These are phyloP conservation scores for Glycine latifolia DNA, from an alignment of 306 rosid species.

Conservation along the genomic window DNA sequence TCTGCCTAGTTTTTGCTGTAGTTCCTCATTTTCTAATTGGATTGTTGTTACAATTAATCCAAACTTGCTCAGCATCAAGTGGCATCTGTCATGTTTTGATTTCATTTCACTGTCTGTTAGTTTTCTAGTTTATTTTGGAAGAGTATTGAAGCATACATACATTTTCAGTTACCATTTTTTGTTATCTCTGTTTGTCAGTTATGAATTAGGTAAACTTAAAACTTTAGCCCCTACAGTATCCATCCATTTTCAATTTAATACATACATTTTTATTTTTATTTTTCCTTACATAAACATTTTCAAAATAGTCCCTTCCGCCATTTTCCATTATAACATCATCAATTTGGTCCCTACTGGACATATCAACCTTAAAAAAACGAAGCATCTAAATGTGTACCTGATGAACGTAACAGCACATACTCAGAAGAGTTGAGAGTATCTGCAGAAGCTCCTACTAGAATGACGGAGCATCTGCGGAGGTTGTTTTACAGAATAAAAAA, in stretches of 20 bases:
- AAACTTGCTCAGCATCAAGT: constrained; percentile 2
- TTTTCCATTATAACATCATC: background rate
- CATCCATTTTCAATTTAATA: background rate
- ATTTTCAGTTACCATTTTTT: background rate
- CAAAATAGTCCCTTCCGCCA: background rate
- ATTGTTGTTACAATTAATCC: constrained; percentile 13
- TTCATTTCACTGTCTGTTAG: background rate
- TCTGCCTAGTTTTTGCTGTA: background rate
- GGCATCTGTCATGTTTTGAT: constrained; percentile 6
- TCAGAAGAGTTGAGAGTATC: background rate
- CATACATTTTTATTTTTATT: background rate
- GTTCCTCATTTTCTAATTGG: background rate
- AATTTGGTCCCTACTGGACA: background rate
- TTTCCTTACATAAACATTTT: background rate
- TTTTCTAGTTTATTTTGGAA: constrained; percentile 18
- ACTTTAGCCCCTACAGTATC: background rate
- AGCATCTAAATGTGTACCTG: background rate
- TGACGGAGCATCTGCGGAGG: background rate
- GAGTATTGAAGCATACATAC: constrained; percentile 1
- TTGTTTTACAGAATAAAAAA: background rate
- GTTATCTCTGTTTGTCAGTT: background rate
- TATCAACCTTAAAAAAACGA: background rate
- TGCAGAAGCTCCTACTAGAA: background rate
- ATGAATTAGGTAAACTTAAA: constrained; percentile 12
- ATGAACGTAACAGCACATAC: background rate